Evolutionary conservation across 169 alveolate species (phyloP).

Genomic region (Plasmodium coatneyi): DNA sequence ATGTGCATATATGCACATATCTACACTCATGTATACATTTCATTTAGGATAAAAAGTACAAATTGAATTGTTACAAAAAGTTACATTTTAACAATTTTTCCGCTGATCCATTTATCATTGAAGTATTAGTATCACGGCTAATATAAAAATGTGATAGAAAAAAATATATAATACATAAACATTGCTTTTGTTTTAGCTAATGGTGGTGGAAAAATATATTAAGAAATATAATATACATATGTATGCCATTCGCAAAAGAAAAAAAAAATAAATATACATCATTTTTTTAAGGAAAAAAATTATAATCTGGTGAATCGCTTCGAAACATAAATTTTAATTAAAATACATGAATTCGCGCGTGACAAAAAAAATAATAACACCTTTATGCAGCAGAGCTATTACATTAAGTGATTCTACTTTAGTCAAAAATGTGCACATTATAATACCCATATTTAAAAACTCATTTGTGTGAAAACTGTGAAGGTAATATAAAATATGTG

Average conservation of each 20-base stretch:
- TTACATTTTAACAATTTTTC: not conserved
- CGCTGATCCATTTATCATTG: not conserved
- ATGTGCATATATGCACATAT: not conserved
- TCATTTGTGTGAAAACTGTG: not conserved
- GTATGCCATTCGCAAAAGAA: not conserved
- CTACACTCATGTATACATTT: not conserved
- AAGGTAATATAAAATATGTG: not conserved
- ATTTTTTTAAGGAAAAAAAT: not conserved
- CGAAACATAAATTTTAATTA: not conserved
- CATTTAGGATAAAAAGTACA: not conserved
- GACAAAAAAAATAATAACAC: not conserved
- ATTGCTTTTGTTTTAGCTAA: not conserved
- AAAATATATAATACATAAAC: not conserved
- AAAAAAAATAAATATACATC: not conserved
- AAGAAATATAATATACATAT: not conserved
- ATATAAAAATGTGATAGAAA: not conserved
- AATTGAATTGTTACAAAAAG: not conserved
- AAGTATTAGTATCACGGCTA: not conserved
- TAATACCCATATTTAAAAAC: not conserved
- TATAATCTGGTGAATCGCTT: not conserved
- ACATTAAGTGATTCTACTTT: not conserved
- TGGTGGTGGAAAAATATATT: not conserved
- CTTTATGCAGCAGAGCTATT: not conserved
- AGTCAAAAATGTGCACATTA: not conserved
- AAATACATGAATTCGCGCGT: not conserved